Percentiles rank a stretch among this genome's conserved stretches.
Conservation (phyloP, 176 grass and related monocot genomes). For the Triticum timopheevii region DNA sequence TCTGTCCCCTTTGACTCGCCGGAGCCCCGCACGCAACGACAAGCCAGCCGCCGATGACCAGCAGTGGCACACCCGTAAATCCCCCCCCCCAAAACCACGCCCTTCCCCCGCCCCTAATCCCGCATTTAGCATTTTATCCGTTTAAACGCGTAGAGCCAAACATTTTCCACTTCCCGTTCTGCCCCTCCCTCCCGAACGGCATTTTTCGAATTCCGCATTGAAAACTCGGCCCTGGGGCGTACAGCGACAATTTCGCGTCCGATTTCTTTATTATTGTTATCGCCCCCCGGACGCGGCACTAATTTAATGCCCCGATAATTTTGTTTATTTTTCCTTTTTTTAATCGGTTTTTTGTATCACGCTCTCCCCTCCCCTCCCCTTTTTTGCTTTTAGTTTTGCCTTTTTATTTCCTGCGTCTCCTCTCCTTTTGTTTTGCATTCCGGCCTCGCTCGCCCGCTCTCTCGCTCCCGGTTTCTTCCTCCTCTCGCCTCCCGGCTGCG, state of each 20-base stretch:
- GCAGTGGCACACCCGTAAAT: conserved; percentile 15
- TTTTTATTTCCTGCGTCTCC: conserved; percentile 56
- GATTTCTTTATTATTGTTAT: conserved; percentile 36
- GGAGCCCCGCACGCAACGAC: background rate
- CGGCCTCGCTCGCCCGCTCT: background rate
- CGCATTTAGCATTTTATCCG: too few relatives aligned
- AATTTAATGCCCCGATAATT: conserved; percentile 45
- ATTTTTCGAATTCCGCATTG: conserved; percentile 42
- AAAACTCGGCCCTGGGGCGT: conserved; percentile 23
- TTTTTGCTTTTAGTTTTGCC: conserved; percentile 73
- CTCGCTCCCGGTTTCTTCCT: conserved; percentile 17
- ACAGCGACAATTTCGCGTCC: conserved; percentile 45
- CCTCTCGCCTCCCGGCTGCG: background rate
- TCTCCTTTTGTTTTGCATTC: conserved; percentile 23
- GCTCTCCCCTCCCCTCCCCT: conserved; percentile 29
- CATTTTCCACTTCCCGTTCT: background rate
- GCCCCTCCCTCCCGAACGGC: conserved; percentile 27
- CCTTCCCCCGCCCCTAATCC: background rate
- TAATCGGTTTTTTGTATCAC: conserved; percentile 47
- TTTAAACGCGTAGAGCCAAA: background rate
- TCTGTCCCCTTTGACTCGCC: conserved; percentile 30
- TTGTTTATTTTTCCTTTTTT: conserved; percentile 32
- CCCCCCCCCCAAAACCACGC: background rate
- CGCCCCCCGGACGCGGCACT: background rate
- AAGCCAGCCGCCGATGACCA: conserved; percentile 10